Evolutionary conservation across 306 rosid species (phyloP).

Genomic region (Prinsepia uniflora): DNA sequence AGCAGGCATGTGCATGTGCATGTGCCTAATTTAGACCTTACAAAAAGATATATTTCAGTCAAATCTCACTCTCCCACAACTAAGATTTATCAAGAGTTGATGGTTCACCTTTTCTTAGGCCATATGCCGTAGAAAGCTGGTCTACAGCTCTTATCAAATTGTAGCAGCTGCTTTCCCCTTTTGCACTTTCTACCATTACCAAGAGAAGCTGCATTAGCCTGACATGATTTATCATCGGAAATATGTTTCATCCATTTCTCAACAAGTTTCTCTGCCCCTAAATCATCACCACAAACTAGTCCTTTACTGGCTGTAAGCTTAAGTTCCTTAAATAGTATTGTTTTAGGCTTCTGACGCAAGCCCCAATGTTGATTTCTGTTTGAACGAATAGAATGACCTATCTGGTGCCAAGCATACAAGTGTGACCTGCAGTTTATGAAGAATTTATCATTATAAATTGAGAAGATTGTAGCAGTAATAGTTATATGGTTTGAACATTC

Average conservation of each 20-base stretch:
- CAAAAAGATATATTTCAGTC: conserved; percentile 11
- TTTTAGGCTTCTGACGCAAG: conserved; percentile 64
- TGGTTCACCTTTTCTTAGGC: conserved; percentile 63
- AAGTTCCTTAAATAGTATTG: conserved; percentile 56
- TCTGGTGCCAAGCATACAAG: conserved; percentile 55
- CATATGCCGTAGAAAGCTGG: conserved; percentile 93
- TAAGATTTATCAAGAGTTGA: conserved; percentile 10
- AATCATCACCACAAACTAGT: conserved; percentile 45
- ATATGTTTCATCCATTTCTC: conserved; percentile 49
- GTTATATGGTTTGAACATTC: conserved; percentile 13
- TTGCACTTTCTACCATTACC: conserved; percentile 35
- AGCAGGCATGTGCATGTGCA: no score
- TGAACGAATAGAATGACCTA: conserved; percentile 52
- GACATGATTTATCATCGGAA: conserved; percentile 38
- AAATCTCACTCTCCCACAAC: neutral
- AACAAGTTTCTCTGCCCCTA: conserved; percentile 44
- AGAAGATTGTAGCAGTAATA: neutral
- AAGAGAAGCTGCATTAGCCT: conserved; percentile 36
- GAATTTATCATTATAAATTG: conserved; percentile 7
- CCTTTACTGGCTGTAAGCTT: conserved; percentile 60
- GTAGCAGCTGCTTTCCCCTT: conserved; percentile 61
- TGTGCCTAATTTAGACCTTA: neutral
- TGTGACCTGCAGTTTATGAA: conserved; percentile 50
- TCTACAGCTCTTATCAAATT: conserved; percentile 80
- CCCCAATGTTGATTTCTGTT: conserved; percentile 78